phyloP scores from a whole-genome alignment of 1,284 basidiomycete species.

The Macrocystidia cucumis region DNA sequence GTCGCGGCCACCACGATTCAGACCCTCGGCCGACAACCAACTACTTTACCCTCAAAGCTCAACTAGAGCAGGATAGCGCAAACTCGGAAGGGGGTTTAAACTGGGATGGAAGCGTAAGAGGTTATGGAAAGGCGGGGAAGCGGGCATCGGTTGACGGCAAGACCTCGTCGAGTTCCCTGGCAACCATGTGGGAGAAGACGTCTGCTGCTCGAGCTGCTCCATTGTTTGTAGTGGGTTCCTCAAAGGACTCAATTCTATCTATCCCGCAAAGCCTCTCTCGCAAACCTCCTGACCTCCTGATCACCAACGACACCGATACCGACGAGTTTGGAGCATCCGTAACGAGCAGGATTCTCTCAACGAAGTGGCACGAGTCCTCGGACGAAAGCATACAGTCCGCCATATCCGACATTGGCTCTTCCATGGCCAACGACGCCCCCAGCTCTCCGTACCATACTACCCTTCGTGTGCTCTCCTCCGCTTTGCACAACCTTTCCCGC shows the following conservation, averaged over 20 bases:
- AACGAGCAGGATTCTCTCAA: constrained; percentile 43
- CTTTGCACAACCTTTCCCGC: constrained; percentile 48
- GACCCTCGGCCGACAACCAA: constrained; percentile 24
- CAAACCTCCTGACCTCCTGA: constrained; percentile 20
- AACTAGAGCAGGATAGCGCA: constrained; percentile 38
- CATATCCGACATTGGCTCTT: constrained; percentile 40
- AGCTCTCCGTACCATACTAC: constrained; percentile 59
- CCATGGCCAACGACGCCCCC: constrained; percentile 35
- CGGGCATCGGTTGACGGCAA: constrained; percentile 18
- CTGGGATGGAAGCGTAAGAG: constrained; percentile 60
- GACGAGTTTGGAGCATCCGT: constrained; percentile 19
- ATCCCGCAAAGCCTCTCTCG: constrained; percentile 11
- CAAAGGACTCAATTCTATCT: constrained; percentile 24
- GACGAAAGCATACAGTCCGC: constrained; percentile 62
- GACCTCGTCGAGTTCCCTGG: constrained; percentile 26
- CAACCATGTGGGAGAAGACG: constrained; percentile 25
- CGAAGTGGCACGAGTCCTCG: constrained; percentile 64
- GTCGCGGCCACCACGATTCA: constrained; percentile 23
- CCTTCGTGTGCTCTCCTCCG: constrained; percentile 61
- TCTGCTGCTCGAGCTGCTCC: constrained; percentile 24
- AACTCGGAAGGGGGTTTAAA: constrained; percentile 20
- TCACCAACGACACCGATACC: constrained; percentile 19
- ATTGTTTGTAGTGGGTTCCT: constrained; percentile 49
- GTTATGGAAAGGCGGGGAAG: constrained; percentile 35
- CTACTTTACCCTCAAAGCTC: constrained; percentile 55